Evolutionary conservation across 2,329 filamentous ascomycete genomes (phyloP).

Genomic region (Kalaharituber pfeilii): DNA sequence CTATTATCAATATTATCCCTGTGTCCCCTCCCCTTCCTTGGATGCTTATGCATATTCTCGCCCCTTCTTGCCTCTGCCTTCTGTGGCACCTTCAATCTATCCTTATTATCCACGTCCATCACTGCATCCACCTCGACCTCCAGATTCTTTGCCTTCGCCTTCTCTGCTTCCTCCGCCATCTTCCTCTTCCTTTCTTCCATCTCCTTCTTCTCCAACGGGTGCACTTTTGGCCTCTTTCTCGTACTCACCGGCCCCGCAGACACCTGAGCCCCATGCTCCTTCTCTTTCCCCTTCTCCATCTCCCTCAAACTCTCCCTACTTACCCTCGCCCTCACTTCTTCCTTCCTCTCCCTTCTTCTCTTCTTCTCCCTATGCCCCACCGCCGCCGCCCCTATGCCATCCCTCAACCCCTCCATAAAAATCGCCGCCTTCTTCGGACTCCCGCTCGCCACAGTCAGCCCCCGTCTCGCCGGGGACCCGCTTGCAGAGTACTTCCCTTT

Average conservation of each 20-base stretch:
- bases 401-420: background rate
- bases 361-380: slow-evolving; percentile 14
- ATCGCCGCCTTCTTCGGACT: background rate
- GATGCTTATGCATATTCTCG: background rate
- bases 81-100: background rate
- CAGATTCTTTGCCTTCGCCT: background rate
- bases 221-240: background rate
- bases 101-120: background rate
- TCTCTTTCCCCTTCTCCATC: background rate
- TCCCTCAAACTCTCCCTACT: slow-evolving; percentile 3
- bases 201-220: background rate
- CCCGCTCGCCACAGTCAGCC: background rate
- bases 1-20: background rate
- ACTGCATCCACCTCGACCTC: background rate
- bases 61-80: background rate
- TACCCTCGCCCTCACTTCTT: slow-evolving; percentile 11
- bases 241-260: slow-evolving; percentile 8
- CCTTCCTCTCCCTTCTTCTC: slow-evolving; percentile 19
- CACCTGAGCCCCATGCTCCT: slow-evolving; percentile 22
- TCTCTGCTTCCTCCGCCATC: background rate
- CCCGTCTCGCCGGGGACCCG: background rate
- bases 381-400: slow-evolving; percentile 1
- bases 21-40: background rate
- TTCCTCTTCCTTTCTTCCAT: background rate
- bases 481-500: background rate